Evolutionary conservation across 2,329 filamentous ascomycete genomes (phyloP), one percentile per base, ranked within the genome.

Genomic region (Endothia cerciana): DNA sequence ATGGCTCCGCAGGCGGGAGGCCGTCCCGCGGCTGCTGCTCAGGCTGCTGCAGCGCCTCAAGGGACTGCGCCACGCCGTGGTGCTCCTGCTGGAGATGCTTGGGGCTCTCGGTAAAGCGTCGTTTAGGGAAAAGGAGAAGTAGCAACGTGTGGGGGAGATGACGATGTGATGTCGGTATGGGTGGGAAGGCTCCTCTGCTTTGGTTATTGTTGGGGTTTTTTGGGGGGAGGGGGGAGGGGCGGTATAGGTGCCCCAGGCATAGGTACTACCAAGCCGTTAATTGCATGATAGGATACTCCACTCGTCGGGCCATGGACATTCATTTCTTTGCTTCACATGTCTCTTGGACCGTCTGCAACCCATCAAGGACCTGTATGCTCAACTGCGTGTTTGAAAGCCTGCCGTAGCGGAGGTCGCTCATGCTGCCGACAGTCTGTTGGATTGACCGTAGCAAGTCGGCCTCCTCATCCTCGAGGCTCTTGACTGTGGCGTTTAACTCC

Each of bases 341-440:
- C 68, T 87, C 82, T 74, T 91, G 87, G 41, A 93, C 80, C 68
- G 84, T 83, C 68, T 82, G 80, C 43, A 95, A 79, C 6, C 89
- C 89, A 57, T 89, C 85, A 22, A 93, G 79, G 38, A 92, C 85
- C 70, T 93, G 89, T 57, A 87, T 83, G 33, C 82, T 82, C 40
- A 94, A 78, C 66, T 87, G 82, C 28, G 82, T 76, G 69, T 91
- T 90, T 43, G 86, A 83, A 65, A 95, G 85, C 64, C 88, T 89
- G 45, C 93, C 93, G 73, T 95, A 94, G 56, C 91, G 88, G 64
- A 97, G 82, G 77, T 96, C 92, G 76, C 92, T 96, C 74, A 97
- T 80, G 58, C 86, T 87, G 40, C 90, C 90, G 19, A 95, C 85
- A 0, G 85, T 89, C 64, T 87, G 83, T 69, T 84, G 83, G 61